Conservation (phyloP, 495 filamentous ascomycete genomes). For the Penicillium odoratum region DNA sequence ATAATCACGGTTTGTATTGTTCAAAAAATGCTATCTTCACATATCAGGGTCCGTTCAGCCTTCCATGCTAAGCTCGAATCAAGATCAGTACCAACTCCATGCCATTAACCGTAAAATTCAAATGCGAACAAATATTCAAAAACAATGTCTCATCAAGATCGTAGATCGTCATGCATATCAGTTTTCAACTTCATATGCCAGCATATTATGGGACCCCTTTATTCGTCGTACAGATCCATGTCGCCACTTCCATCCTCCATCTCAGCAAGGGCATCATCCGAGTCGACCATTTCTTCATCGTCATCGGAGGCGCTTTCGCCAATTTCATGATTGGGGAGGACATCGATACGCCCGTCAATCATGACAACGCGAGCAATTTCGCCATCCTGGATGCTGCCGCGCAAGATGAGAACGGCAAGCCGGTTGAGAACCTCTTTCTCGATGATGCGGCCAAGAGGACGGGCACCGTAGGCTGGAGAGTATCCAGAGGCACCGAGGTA, state of each 20-base stretch:
- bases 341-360: constrained; percentile 70
- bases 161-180: neutral
- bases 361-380: constrained; percentile 78
- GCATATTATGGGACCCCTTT: constrained; percentile 9
- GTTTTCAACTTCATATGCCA: neutral
- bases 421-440: constrained; percentile 96
- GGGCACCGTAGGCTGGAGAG: constrained; percentile 89
- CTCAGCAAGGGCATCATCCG: constrained; percentile 68
- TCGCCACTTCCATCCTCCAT: constrained; percentile 60
- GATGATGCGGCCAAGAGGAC: constrained; percentile 83
- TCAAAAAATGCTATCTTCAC: neutral
- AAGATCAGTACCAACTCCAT: neutral
- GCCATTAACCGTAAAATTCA: neutral
- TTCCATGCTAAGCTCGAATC: neutral
- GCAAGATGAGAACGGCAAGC: constrained; percentile 83
- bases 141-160: neutral
- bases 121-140: neutral
- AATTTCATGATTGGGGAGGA: constrained; percentile 79
- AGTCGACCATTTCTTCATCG: constrained; percentile 70
- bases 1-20: too few relatives aligned
- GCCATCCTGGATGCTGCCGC: constrained; percentile 80
- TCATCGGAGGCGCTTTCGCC: constrained; percentile 49
- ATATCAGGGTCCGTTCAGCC: neutral
- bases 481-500: constrained; percentile 88
- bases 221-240: constrained; percentile 79